These are phyloP conservation scores for Pulicaria dysenterica DNA, from an alignment of 129 eudicot species.

Conservation along the genomic window DNA sequence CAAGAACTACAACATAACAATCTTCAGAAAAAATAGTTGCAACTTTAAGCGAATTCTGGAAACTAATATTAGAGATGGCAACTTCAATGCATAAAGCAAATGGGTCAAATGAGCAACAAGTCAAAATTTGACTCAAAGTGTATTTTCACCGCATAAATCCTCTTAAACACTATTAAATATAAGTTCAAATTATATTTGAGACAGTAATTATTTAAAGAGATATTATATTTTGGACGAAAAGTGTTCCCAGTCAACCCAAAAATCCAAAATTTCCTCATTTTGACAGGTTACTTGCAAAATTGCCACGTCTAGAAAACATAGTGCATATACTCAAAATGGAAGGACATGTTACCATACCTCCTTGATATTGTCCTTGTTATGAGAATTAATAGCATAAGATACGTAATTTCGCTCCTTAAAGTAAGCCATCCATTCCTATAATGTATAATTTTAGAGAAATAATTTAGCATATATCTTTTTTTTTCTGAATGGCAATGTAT, in stretches of 20 bases:
- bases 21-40: slow-evolving; percentile 4
- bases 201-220: no score
- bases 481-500: not conserved
- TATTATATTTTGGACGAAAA: no score
- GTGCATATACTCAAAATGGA: not conserved
- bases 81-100: no score
- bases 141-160: no score
- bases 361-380: slow-evolving; percentile 66
- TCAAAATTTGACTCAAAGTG: no score
- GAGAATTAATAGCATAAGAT: slow-evolving; percentile 68
- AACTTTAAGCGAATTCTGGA: slow-evolving; percentile 3
- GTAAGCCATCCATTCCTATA: slow-evolving; percentile 67
- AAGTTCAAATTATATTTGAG: no score
- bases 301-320: not conserved
- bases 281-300: no score
- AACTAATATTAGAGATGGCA: no score
- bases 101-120: no score
- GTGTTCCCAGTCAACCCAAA: no score
- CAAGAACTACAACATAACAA: slow-evolving; percentile 52
- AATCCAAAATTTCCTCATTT: no score
- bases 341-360: slow-evolving; percentile 47
- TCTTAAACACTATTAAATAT: no score
- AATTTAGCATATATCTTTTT: not conserved
- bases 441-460: not conserved
- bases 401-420: slow-evolving; percentile 46